A percentile compares a stretch with the other conserved stretches of the same genome.
Conservation (phyloP, 2,329 filamentous ascomycete species). For the Beauveria brongniartii region DNA sequence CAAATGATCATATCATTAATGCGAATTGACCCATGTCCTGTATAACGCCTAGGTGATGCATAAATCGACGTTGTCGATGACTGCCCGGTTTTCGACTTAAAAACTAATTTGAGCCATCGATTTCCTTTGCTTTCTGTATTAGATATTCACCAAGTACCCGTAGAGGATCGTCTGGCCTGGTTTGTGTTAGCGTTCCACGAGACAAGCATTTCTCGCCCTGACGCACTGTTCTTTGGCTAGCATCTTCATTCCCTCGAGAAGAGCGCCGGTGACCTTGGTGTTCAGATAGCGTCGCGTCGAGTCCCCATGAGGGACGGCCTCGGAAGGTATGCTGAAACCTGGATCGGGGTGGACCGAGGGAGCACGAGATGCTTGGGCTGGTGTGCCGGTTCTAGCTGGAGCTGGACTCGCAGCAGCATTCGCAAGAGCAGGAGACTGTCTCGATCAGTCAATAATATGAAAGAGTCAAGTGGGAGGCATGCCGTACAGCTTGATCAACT, state of each 20-base stretch:
- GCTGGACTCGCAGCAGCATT: conserved; percentile 33
- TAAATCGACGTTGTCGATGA: not conserved
- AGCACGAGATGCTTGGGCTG: conserved; percentile 43
- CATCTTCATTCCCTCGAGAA: conserved; percentile 69
- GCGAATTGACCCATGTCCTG: not conserved
- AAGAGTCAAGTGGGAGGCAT: conserved; percentile 11
- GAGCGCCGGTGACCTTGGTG: conserved; percentile 55
- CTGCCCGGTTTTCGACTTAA: not conserved
- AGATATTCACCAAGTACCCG: conserved; percentile 63
- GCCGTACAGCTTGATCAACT: conserved; percentile 33
- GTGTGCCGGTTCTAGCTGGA: conserved; percentile 40
- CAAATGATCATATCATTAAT: conserved; percentile 4
- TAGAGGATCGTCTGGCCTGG: conserved; percentile 58
- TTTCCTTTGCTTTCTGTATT: conserved; percentile 60
- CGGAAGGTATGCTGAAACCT: conserved; percentile 45
- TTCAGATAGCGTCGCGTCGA: conserved; percentile 65
- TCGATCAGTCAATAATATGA: conserved; percentile 4
- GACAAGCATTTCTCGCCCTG: conserved; percentile 17
- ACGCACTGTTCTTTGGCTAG: conserved; percentile 64
- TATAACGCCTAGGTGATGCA: conserved; percentile 7
- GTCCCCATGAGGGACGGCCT: conserved; percentile 57
- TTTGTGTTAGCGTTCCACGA: conserved; percentile 6
- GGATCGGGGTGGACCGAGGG: conserved; percentile 49
- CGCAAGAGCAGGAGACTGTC: conserved; percentile 32
- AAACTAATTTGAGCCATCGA: conserved; percentile 11